phyloP scores from a whole-genome alignment of 176 grass and related monocot genomes.

The Areca catechu region DNA sequence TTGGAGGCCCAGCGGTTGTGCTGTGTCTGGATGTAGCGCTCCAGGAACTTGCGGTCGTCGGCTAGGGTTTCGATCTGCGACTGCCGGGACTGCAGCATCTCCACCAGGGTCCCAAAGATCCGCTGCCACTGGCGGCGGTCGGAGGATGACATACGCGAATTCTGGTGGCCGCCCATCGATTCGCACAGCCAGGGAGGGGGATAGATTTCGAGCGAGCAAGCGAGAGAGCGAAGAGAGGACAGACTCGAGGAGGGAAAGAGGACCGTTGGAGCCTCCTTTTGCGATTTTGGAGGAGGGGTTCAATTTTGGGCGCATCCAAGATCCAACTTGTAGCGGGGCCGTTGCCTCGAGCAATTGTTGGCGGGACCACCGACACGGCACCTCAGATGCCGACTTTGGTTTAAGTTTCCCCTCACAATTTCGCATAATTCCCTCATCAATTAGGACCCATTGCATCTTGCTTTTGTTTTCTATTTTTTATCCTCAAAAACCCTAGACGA shows the following conservation, averaged over 20 bases:
- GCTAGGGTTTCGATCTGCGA: constrained; percentile 19
- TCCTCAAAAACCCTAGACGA: too few relatives aligned
- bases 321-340: too few relatives aligned
- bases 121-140: constrained; percentile 23
- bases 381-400: too few relatives aligned
- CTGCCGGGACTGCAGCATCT: constrained; percentile 29
- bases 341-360: too few relatives aligned
- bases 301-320: too few relatives aligned
- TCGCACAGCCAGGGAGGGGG: neutral
- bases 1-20: constrained; percentile 9
- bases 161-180: constrained; percentile 22
- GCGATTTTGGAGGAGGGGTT: too few relatives aligned
- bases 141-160: neutral
- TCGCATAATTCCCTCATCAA: too few relatives aligned
- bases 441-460: too few relatives aligned
- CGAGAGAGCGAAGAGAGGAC: neutral
- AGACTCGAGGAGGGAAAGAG: neutral
- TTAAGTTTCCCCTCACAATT: too few relatives aligned
- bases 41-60: constrained; percentile 22
- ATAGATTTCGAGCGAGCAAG: neutral
- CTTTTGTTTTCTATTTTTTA: too few relatives aligned
- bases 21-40: constrained; percentile 25
- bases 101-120: constrained; percentile 17
- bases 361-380: too few relatives aligned
- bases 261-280: neutral